Base-by-base conservation (phyloP, 23 red algal species). In the Cyanidiococcus yangmingshanensis region DNA sequence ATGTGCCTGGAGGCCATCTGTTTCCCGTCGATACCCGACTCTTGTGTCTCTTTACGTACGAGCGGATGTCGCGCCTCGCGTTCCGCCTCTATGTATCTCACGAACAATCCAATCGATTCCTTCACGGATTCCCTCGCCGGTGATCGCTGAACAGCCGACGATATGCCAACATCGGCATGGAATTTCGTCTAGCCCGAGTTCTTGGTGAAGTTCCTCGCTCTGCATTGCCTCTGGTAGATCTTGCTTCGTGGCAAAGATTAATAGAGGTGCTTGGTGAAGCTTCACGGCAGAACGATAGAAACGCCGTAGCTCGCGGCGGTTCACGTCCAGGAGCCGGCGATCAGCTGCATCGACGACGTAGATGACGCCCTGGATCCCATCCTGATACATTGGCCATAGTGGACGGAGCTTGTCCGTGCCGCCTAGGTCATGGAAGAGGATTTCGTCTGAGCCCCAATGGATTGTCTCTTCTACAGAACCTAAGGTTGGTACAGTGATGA, bases 201-300 rank as follows among this genome's bases (percentile, higher is more conserved):
- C 71, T 7, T 40, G 51, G 0, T 78, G 82, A 2, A 95, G 77
- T 26, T 76, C 29, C 21, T 86, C 58, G 25, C 85, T 57, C 51
- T 40, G 41, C 35, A 95, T 76, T 26, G 90, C 86, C 41, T 84
- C 90, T 38, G 75, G 34, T 25, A 95, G 18, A 75, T 95, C 90
- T 76, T 95, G 90, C 79, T 95, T 95, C 57, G 88, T 95, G 30
- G 90, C 90, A 37, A 95, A 77, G 7, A 95, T 59, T 2, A 89
- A 79, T 27, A 95, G 85, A 2, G 86, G 79, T n/a, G 86, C 90
- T 33, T 71, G 3, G 63, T 71, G 63, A 7, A 71, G 63, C 63
- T 71, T 35, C n/a, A 35, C 32, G 63, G 63, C 63, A 25, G 63
- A 12, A 25, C 63, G 21, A 71, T 32, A 71, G 32, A 71, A 71